Percentiles rank a stretch among this genome's conserved stretches.
These are phyloP conservation scores for Neonectria sp. DNA, from an alignment of 2,329 filamentous ascomycete genomes.

Conservation along the genomic window DNA sequence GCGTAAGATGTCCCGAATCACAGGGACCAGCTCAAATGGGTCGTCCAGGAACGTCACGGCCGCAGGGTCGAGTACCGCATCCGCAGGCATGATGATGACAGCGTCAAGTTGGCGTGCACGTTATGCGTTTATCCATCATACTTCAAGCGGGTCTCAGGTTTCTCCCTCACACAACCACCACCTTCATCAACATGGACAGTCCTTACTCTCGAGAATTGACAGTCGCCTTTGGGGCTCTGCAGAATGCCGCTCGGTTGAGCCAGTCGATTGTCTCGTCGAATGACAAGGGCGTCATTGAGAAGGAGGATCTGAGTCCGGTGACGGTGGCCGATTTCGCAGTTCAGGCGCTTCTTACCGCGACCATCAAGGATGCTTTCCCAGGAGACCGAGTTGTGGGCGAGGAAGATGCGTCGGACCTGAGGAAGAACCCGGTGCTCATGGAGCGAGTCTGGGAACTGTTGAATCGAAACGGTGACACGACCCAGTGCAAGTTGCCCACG, in stretches of 20 bases:
- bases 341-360: conserved; percentile 68
- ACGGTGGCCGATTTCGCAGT: conserved; percentile 74
- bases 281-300: conserved; percentile 67
- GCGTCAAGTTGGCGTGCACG: conserved; percentile 19
- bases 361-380: conserved; percentile 66
- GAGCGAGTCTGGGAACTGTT: conserved; percentile 65
- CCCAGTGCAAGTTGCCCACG: conserved; percentile 53
- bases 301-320: conserved; percentile 70
- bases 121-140: conserved; percentile 8
- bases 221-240: conserved; percentile 60
- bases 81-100: conserved; percentile 43
- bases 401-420: conserved; percentile 66
- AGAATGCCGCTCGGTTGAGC: conserved; percentile 64
- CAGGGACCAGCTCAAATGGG: conserved; percentile 52
- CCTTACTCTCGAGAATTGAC: conserved; percentile 59
- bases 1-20: conserved; percentile 65
- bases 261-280: conserved; percentile 62
- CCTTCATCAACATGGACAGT: conserved; percentile 57
- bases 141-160: conserved; percentile 37
- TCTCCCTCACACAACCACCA: conserved; percentile 1
- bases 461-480: conserved; percentile 45
- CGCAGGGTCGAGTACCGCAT: conserved; percentile 43
- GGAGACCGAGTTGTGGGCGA: conserved; percentile 68
- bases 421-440: conserved; percentile 59
- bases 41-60: conserved; percentile 46